These are phyloP conservation scores for Jackrogersella minutella DNA, from an alignment of 495 filamentous ascomycete genomes.

Conservation along the genomic window DNA sequence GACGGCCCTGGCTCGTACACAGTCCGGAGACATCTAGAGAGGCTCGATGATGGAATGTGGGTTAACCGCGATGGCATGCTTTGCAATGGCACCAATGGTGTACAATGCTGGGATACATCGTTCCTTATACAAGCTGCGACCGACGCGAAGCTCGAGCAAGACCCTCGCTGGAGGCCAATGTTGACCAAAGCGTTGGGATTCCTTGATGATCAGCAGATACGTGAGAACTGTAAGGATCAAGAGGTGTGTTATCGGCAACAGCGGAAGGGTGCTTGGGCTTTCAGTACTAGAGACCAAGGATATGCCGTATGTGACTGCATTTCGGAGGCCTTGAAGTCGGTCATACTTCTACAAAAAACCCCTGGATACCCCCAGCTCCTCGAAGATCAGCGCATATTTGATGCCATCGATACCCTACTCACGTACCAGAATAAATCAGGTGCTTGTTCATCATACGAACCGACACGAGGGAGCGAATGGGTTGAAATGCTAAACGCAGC, in stretches of 20 bases:
- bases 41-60: conserved; percentile 89
- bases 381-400: conserved; percentile 76
- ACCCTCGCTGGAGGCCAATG: conserved; percentile 83
- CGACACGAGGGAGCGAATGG: conserved; percentile 74
- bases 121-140: conserved; percentile 84
- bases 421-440: conserved; percentile 92
- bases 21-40: conserved; percentile 79
- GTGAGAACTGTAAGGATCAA: conserved; percentile 81
- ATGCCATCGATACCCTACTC: conserved; percentile 88
- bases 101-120: conserved; percentile 95
- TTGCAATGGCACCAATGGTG: conserved; percentile 94
- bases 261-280: conserved; percentile 93
- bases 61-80: conserved; percentile 92
- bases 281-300: conserved; percentile 89
- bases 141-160: conserved; percentile 78
- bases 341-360: conserved; percentile 83
- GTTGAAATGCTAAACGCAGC: conserved; percentile 91
- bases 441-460: conserved; percentile 91
- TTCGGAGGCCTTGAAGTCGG: conserved; percentile 86
- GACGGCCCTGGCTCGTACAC: conserved; percentile 81
- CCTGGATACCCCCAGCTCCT: conserved; percentile 79
- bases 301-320: conserved; percentile 97
- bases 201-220: conserved; percentile 89
- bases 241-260: conserved; percentile 88
- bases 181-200: conserved; percentile 84